Base-by-base conservation (phyloP, 306 rosid genomes). In the Cicer chorassanicum region DNA sequence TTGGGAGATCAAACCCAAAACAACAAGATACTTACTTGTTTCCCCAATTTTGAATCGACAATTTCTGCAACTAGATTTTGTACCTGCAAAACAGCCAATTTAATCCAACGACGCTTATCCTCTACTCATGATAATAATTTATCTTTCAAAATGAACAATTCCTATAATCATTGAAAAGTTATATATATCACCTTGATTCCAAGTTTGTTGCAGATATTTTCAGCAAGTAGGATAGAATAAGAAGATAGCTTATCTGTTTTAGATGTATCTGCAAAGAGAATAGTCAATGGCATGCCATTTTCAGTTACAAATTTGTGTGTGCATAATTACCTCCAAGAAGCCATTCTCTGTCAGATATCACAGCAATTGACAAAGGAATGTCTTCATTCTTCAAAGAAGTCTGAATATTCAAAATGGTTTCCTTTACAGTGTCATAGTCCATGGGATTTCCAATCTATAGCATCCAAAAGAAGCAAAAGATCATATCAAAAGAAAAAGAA, bases 11-110 rank as follows among this genome's bases (percentile, higher is more conserved):
- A 50, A 76, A 68, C 44, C 36, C 81, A 72, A 14, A 73, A 73
- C 6, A 11, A 59, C 43, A 53, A 73, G 60, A 74, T 72, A 50
- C 81, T 84, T 87, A 92, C 99, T 82, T 95, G 99, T 90, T 92
- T 92, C 36, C 99, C 97, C 85, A 95, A 74, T 15, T 90, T 87
- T 21, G 97, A 86, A 91, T 90, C 94, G 70, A 90, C 92, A 44
- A 95, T 89, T 84, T 95, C 99, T 0, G 93, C 96, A 84, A 86
- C 97, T 16, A 95, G 89, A 85, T 95, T 90, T 74, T 95, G 96
- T 34, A 89, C 98, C 99, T 95, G 77, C 80, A 85, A 73, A 50
- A 70, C 65, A 81, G 46, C 56, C 72, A 57, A 72, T 38, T 76
- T n/a, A 67, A 51, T 50, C 40, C 29, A 75, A 34, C 16, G 40